These are phyloP conservation scores for Schrenkiella parvula DNA, from an alignment of 345 rosid species.

Conservation along the genomic window DNA sequence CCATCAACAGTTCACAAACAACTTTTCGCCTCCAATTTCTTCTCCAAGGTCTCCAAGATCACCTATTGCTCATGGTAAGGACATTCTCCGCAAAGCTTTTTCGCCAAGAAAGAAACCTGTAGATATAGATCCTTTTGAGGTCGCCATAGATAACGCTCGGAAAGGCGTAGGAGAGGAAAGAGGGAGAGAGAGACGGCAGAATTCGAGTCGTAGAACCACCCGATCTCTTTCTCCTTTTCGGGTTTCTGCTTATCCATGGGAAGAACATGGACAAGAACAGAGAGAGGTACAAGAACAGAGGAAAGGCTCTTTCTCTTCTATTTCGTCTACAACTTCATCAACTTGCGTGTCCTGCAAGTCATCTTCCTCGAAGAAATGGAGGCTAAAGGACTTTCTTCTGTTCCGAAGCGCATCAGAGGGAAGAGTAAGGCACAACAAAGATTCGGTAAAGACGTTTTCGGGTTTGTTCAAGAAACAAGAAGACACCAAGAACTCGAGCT, in stretches of 20 bases:
- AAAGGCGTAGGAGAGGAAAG: constrained; percentile 38
- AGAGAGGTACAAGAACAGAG: constrained; percentile 30
- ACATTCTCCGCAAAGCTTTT: constrained; percentile 46
- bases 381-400: constrained; percentile 62
- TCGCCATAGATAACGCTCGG: constrained; percentile 37
- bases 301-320: constrained; percentile 17
- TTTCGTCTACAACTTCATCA: constrained; percentile 33
- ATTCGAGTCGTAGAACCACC: constrained; percentile 46
- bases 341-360: constrained; percentile 26
- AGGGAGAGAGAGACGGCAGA: constrained; percentile 49
- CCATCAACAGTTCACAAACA: constrained; percentile 24
- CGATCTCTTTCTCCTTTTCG: constrained; percentile 78
- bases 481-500: constrained; percentile 49
- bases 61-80: constrained; percentile 48
- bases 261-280: constrained; percentile 39
- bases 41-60: constrained; percentile 55
- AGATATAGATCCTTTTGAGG: constrained; percentile 40
- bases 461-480: constrained; percentile 52
- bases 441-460: constrained; percentile 44
- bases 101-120: constrained; percentile 50
- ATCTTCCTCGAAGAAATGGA: constrained; percentile 73
- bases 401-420: constrained; percentile 95
- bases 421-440: constrained; percentile 57
- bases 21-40: constrained; percentile 24
- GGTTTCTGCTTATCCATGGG: constrained; percentile 77